Percentiles rank a stretch among this genome's conserved stretches.
Evolutionary conservation across 2,329 filamentous ascomycete genomes (phyloP).

Genomic region (Alternaria conjuncta): DNA sequence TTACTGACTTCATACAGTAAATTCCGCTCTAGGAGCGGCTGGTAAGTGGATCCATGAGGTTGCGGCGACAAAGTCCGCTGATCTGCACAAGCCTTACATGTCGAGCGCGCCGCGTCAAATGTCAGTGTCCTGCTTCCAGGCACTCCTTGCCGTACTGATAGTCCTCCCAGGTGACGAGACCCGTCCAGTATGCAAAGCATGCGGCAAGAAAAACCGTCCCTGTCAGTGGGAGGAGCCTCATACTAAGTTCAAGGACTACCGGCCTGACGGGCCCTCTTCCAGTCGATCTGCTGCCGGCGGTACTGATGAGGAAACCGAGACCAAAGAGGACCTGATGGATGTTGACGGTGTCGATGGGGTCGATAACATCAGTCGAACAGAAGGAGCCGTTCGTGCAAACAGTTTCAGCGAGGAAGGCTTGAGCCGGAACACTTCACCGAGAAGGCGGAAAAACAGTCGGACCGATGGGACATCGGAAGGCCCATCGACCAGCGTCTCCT

Average conservation of each 20-base stretch:
- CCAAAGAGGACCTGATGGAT: slow-evolving; percentile 19
- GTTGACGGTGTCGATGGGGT: slow-evolving; percentile 17
- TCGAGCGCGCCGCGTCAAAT: slow-evolving; percentile 41
- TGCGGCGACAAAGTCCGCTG: slow-evolving; percentile 1
- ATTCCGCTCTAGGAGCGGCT: slow-evolving; percentile 41
- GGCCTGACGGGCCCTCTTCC: slow-evolving; percentile 25
- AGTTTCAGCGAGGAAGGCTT: slow-evolving; percentile 13
- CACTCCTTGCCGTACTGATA: slow-evolving; percentile 1
- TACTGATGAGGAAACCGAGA: slow-evolving; percentile 16
- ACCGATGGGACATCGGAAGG: slow-evolving; percentile 13
- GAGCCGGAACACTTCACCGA: slow-evolving; percentile 27
- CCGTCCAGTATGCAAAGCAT: slow-evolving; percentile 38
- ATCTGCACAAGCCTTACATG: slow-evolving; percentile 33
- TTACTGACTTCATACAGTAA: slow-evolving; percentile 31
- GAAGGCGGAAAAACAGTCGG: slow-evolving; percentile 16
- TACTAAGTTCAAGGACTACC: slow-evolving; percentile 36
- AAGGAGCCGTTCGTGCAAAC: not conserved
- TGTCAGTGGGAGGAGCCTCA: slow-evolving; percentile 40
- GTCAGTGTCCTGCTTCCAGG: slow-evolving; percentile 14
- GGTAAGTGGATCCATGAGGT: slow-evolving; percentile 26
- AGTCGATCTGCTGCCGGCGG: slow-evolving; percentile 14
- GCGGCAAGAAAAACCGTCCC: slow-evolving; percentile 39
- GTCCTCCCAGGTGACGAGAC: slow-evolving; percentile 35
- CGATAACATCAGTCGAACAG: not conserved
- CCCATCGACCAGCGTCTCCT: slow-evolving; percentile 16